Evolutionary conservation across 2,329 filamentous ascomycete species (phyloP).

Genomic region (Fusarium graminum): DNA sequence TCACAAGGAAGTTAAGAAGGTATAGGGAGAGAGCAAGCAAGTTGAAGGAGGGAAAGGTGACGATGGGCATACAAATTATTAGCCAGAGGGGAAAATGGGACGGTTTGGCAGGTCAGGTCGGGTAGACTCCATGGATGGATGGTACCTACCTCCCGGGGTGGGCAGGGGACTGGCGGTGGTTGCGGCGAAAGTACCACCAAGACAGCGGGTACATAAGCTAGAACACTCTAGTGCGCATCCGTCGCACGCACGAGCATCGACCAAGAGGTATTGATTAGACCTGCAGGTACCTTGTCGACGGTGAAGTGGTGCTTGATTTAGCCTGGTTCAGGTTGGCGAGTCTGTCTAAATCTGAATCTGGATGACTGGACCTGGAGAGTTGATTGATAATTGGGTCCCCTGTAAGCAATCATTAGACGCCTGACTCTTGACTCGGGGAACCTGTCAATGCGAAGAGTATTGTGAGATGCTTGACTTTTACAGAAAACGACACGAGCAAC

Average conservation of each 20-base stretch:
- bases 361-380: not conserved
- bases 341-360: slow-evolving; percentile 37
- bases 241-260: not conserved
- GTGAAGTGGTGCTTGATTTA: slow-evolving; percentile 43
- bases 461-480: slow-evolving; percentile 1
- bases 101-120: slow-evolving; percentile 46
- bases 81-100: slow-evolving; percentile 38
- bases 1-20: slow-evolving; percentile 37
- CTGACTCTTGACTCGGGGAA: slow-evolving; percentile 7
- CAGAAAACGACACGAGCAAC: not conserved
- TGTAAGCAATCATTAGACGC: slow-evolving; percentile 39
- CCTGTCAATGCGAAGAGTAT: slow-evolving; percentile 15
- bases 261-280: slow-evolving; percentile 31
- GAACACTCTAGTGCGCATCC: slow-evolving; percentile 19
- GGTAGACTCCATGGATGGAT: slow-evolving; percentile 36
- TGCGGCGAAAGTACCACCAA: slow-evolving; percentile 35
- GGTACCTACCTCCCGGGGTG: slow-evolving; percentile 4
- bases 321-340: slow-evolving; percentile 49
- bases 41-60: slow-evolving; percentile 35
- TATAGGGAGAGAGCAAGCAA: slow-evolving; percentile 23
- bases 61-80: slow-evolving; percentile 43
- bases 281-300: slow-evolving; percentile 40
- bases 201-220: slow-evolving; percentile 33
- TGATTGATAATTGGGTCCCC: slow-evolving; percentile 27
- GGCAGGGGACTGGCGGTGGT: slow-evolving; percentile 40